These are phyloP conservation scores for Neonectria faginata DNA, from an alignment of 2,329 filamentous ascomycete species.

Conservation along the genomic window DNA sequence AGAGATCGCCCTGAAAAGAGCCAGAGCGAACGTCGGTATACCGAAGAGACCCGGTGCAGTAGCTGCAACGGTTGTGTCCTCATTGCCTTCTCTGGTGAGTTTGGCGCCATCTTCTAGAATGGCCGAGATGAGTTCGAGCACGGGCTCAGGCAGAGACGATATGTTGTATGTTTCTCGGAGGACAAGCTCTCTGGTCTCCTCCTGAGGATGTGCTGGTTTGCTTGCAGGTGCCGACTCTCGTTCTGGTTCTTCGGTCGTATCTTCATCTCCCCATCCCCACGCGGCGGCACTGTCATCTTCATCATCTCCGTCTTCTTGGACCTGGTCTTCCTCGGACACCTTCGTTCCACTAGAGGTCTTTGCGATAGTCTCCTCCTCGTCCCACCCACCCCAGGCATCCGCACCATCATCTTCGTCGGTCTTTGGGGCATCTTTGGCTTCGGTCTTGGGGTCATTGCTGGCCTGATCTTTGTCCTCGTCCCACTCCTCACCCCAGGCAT, in stretches of 20 bases:
- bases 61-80: constrained; percentile 70
- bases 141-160: constrained; percentile 85
- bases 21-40: constrained; percentile 77
- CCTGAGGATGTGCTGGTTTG: constrained; percentile 39
- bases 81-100: constrained; percentile 65
- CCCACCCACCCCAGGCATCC: constrained; percentile 87
- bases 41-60: constrained; percentile 77
- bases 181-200: constrained; percentile 73
- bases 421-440: constrained; percentile 36
- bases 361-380: constrained; percentile 65
- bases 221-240: constrained; percentile 24
- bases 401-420: constrained; percentile 57
- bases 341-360: constrained; percentile 33
- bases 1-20: constrained; percentile 83
- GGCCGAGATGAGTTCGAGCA: constrained; percentile 73
- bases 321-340: constrained; percentile 23
- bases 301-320: constrained; percentile 48
- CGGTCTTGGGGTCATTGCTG: constrained; percentile 39
- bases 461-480: constrained; percentile 71
- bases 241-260: constrained; percentile 50
- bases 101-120: constrained; percentile 71
- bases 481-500: constrained; percentile 86
- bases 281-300: constrained; percentile 71
- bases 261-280: constrained; percentile 88
- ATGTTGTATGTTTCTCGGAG: constrained; percentile 89